These are phyloP conservation scores for Austroboletus eburneus DNA, from an alignment of 768 basidiomycete genomes.

Conservation along the genomic window DNA sequence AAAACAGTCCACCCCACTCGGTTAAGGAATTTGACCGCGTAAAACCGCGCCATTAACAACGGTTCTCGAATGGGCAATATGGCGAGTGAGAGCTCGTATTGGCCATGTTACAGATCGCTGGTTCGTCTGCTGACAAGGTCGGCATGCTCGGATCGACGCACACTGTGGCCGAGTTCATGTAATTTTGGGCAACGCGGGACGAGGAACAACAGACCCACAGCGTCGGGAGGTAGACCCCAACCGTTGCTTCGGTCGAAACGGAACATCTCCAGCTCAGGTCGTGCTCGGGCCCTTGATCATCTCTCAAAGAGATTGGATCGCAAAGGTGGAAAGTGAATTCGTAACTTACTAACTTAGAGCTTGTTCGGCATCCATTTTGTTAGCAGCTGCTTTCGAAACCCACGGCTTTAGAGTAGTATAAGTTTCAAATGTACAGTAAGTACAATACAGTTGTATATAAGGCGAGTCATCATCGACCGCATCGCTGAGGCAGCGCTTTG, in stretches of 20 bases:
- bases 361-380: too few species aligned
- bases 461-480: too few species aligned
- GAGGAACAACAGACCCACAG: conserved; percentile 7
- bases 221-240: background rate
- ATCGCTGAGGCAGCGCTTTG: too few species aligned
- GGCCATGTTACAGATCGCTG: background rate
- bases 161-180: background rate
- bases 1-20: background rate
- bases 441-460: too few species aligned
- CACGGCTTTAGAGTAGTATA: too few species aligned
- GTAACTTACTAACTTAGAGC: too few species aligned
- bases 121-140: background rate
- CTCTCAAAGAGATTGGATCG: conserved; percentile 1
- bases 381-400: too few species aligned
- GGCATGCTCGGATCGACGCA: conserved; percentile 5
- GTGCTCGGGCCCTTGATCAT: conserved; percentile 5
- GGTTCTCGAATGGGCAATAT: conserved; percentile 4
- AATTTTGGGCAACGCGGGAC: background rate
- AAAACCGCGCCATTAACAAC: background rate
- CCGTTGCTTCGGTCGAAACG: background rate
- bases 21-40: conserved; percentile 3
- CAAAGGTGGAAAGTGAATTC: background rate
- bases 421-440: too few species aligned
- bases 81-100: background rate
- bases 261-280: conserved; percentile 4